phyloP scores from a whole-genome alignment of 176 grass and related monocot species.

The Puccinellia tenuiflora region DNA sequence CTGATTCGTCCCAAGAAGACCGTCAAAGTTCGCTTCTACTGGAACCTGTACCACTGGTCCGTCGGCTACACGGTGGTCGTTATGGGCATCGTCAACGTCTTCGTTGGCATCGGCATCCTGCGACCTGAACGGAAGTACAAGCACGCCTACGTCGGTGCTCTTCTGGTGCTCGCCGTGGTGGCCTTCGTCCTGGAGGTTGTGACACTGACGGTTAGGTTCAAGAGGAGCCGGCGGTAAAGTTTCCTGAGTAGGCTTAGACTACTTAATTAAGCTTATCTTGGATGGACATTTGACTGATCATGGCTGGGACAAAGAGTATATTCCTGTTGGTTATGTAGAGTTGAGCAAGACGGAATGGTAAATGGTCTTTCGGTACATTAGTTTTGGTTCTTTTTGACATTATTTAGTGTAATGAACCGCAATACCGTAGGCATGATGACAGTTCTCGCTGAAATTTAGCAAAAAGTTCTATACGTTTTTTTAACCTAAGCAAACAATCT shows the following conservation, averaged over 20 bases:
- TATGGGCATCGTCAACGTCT: slow-evolving; percentile 3
- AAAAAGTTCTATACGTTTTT: too few species aligned
- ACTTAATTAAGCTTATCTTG: not conserved
- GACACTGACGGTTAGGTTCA: slow-evolving; percentile 6
- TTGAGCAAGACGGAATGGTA: not conserved
- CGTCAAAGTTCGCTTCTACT: slow-evolving; percentile 11
- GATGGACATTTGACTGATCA: not conserved
- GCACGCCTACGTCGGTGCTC: not conserved
- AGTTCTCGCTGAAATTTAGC: not conserved
- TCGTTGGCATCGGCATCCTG: not conserved
- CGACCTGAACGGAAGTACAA: not conserved
- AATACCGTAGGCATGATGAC: not conserved
- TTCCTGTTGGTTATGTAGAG: not conserved
- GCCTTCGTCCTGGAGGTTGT: not conserved
- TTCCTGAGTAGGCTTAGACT: not conserved
- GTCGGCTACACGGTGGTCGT: slow-evolving; percentile 15
- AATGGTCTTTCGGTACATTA: not conserved
- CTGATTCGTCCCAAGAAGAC: slow-evolving; percentile 11
- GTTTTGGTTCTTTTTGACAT: not conserved
- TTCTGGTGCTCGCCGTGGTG: not conserved
- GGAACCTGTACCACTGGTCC: slow-evolving; percentile 3
- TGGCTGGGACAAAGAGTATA: not conserved
- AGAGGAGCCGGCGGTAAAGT: not conserved
- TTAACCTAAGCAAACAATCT: too few species aligned
- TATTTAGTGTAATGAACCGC: not conserved